Percentiles rank a stretch among this genome's conserved stretches.
Conservation (phyloP, 768 basidiomycete species). For the Agrocybe pediades region DNA sequence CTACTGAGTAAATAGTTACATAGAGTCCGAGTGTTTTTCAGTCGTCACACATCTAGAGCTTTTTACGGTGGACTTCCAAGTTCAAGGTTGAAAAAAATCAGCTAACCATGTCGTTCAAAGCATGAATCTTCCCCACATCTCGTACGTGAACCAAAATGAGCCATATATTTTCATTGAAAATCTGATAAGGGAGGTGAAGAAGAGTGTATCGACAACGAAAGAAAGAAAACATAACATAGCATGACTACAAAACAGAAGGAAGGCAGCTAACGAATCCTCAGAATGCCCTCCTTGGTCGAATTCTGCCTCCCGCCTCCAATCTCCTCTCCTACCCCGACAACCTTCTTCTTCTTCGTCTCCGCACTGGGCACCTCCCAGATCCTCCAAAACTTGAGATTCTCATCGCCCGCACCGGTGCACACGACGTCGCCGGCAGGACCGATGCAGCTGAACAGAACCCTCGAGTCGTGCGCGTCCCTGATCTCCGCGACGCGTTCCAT, state of each 20-base stretch:
- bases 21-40: too few relatives aligned
- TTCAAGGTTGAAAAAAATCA: too few relatives aligned
- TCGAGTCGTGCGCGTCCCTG: conserved; percentile 89
- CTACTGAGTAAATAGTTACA: too few relatives aligned
- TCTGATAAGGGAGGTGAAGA: too few relatives aligned
- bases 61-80: too few relatives aligned
- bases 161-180: too few relatives aligned
- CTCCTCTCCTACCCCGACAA: conserved; percentile 35
- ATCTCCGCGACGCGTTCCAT: conserved; percentile 82
- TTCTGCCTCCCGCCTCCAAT: conserved; percentile 42
- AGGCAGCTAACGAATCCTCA: conserved; percentile 40
- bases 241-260: neutral
- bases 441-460: conserved; percentile 84
- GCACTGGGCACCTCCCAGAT: conserved; percentile 68
- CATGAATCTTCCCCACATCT: too few relatives aligned
- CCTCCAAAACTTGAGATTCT: conserved; percentile 97
- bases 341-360: conserved; percentile 52
- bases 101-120: too few relatives aligned
- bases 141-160: too few relatives aligned
- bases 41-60: too few relatives aligned
- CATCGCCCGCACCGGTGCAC: conserved; percentile 90
- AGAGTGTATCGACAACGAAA: too few relatives aligned
- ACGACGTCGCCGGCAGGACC: conserved; percentile 91
- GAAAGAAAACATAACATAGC: neutral
- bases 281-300: conserved; percentile 50